Percentiles rank a stretch among this genome's conserved stretches.
Evolutionary conservation across 805 yeast species (phyloP).

Genomic region (Yamadazyma laniorum): DNA sequence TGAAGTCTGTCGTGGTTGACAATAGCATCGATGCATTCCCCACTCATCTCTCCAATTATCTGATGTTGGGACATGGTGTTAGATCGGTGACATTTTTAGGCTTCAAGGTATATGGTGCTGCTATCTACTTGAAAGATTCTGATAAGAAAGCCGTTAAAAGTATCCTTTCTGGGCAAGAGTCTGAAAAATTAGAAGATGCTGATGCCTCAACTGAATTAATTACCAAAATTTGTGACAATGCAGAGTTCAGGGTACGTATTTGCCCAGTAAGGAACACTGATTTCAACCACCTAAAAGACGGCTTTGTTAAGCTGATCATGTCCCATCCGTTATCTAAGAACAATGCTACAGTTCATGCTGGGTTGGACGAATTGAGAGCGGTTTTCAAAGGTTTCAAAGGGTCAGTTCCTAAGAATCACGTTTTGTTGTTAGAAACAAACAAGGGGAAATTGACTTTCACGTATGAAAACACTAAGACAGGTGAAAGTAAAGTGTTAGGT

Average conservation of each 20-base stretch:
- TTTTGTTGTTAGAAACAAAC: conserved; percentile 51
- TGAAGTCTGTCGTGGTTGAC: conserved; percentile 35
- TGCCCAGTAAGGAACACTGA: conserved; percentile 90
- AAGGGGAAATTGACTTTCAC: conserved; percentile 27
- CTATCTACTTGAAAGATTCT: conserved; percentile 67
- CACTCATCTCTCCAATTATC: conserved; percentile 34
- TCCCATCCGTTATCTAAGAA: conserved; percentile 61
- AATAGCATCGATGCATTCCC: conserved; percentile 52
- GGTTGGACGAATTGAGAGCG: conserved; percentile 63
- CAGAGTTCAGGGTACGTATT: conserved; percentile 68
- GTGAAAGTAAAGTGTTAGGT: conserved; percentile 46
- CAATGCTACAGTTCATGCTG: conserved; percentile 44
- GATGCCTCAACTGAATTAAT: conserved; percentile 52
- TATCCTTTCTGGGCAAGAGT: conserved; percentile 35
- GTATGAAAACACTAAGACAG: conserved; percentile 28
- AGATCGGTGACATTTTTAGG: conserved; percentile 79
- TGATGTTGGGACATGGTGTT: conserved; percentile 75
- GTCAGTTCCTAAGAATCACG: conserved; percentile 72
- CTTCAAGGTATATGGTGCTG: conserved; percentile 85
- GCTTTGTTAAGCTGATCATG: conserved; percentile 75
- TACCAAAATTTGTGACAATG: conserved; percentile 55
- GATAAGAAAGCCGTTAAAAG: conserved; percentile 43
- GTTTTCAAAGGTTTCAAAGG: conserved; percentile 61
- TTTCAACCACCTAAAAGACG: conserved; percentile 85
- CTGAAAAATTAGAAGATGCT: conserved; percentile 45